Evolutionary conservation across 2,329 filamentous ascomycete species (phyloP), one percentile per base, ranked within the genome.

Genomic region (Aureobasidium sp.): DNA sequence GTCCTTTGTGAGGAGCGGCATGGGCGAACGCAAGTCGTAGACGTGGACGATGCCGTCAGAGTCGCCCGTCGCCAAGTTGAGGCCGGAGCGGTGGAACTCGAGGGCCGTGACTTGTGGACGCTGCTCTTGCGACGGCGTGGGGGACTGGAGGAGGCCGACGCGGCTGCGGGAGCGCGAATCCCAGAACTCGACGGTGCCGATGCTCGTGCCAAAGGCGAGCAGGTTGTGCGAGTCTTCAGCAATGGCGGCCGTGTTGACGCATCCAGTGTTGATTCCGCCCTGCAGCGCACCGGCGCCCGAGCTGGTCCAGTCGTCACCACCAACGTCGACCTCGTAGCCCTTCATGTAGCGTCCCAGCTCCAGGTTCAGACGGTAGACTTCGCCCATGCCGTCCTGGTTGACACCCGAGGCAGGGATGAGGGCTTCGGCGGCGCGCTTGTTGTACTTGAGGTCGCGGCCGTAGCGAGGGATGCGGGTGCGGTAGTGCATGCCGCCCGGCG

Each of bases 151-250:
- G 19, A 93, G 81, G 17, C 90, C 92, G 11, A 93, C 88, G 61
- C 90, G 82, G 59, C 87, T 87, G 70, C 90, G 87, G 31, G 89
- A 91, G 62, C 94, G 83, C 0, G 92, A 83, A 71, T 99, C 94
- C 90, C 92, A 99, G 69, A 97, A 93, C 71, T 99, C 94, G 27
- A 97, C 90, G 0, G 93, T 96, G n/a, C 94, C 93, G 60, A 94
- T 78, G 2, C 90, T 92, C 1, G 94, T 99, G 57, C 95, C 94
- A 68, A 99, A 99, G 0, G 93, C 92, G 35, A 92, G 81, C 4
- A 99, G 79, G 60, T 94, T 94, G 72, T 99, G 94, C 50, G 89
- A 92, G 42, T 87, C 83, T 70, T 96, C 90, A 3, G 94, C 94
- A 62, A 96, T 84, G 3, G 92, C 87, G 13, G 85, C 93, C 8